phyloP scores from a whole-genome alignment of 2,329 filamentous ascomycete genomes.

The Apiospora sp. region DNA sequence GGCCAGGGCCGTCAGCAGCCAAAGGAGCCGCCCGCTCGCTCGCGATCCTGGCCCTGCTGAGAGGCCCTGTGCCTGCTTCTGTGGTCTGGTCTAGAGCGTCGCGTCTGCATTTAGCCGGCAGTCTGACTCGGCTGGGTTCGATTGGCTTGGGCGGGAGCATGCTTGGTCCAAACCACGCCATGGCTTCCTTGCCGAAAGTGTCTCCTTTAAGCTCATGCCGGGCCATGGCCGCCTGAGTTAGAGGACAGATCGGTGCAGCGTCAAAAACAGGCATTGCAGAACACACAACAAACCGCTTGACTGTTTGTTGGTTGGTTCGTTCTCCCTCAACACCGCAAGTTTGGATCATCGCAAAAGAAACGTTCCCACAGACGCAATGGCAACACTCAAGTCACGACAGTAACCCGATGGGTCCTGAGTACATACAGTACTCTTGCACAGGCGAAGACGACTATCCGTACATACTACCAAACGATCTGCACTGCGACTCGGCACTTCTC shows the following conservation, averaged over 20 bases:
- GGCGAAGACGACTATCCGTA: neutral
- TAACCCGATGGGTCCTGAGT: neutral
- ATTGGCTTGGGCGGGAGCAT: constrained; percentile 18
- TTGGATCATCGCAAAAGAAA: constrained; percentile 20
- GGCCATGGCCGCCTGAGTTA: constrained; percentile 8
- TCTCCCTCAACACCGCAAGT: neutral
- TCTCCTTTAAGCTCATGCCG: constrained; percentile 14
- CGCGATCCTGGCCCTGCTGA: neutral
- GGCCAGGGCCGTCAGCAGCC: neutral
- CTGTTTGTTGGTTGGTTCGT: neutral
- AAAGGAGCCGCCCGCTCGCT: neutral
- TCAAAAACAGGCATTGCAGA: constrained; percentile 15
- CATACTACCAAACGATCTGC: constrained; percentile 33
- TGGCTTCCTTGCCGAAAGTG: constrained; percentile 15
- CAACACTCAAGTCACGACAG: constrained; percentile 1
- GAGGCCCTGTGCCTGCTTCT: constrained; percentile 13
- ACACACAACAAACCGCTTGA: neutral
- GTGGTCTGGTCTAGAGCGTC: constrained; percentile 13
- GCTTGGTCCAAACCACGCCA: constrained; percentile 8
- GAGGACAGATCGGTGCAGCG: constrained; percentile 7
- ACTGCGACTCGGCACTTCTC: constrained; percentile 39
- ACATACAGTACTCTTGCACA: neutral
- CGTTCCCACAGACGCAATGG: constrained; percentile 10
- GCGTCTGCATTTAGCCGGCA: constrained; percentile 23
- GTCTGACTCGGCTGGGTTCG: constrained; percentile 23